Evolutionary conservation across 805 yeast species (phyloP).

Genomic region (Clavispora santaluciae): DNA sequence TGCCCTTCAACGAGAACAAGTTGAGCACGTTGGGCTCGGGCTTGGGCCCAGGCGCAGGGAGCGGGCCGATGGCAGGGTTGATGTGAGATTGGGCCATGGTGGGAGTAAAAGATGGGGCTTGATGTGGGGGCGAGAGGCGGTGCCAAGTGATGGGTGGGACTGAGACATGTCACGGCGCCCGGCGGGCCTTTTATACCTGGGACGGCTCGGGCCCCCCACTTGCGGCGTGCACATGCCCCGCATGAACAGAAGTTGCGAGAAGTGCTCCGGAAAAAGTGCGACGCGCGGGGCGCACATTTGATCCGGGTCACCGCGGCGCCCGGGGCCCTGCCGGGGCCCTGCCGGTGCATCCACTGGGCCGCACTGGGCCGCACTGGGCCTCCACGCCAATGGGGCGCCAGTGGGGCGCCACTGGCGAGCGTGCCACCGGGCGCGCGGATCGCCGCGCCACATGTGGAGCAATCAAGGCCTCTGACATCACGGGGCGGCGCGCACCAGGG

Average conservation of each 20-base stretch:
- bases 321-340: too few species aligned
- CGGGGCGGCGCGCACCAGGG: neutral
- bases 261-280: neutral
- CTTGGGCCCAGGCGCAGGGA: conserved; percentile 45
- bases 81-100: conserved; percentile 16
- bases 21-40: conserved; percentile 53
- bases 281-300: neutral
- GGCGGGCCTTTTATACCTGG: neutral
- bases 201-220: neutral
- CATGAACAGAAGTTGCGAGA: neutral
- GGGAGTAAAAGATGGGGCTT: too few species aligned
- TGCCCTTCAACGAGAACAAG: conserved; percentile 73
- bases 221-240: neutral
- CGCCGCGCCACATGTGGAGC: neutral
- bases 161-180: too few species aligned
- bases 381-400: too few species aligned
- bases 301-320: neutral
- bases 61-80: conserved; percentile 34
- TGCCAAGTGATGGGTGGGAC: too few species aligned
- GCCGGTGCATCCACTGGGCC: too few species aligned
- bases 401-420: too few species aligned
- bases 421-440: too few species aligned
- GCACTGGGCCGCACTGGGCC: too few species aligned
- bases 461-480: neutral
- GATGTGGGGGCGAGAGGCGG: too few species aligned